phyloP scores from a whole-genome alignment of 2,329 filamentous ascomycete genomes.

The Colletotrichum chlorophyti region DNA sequence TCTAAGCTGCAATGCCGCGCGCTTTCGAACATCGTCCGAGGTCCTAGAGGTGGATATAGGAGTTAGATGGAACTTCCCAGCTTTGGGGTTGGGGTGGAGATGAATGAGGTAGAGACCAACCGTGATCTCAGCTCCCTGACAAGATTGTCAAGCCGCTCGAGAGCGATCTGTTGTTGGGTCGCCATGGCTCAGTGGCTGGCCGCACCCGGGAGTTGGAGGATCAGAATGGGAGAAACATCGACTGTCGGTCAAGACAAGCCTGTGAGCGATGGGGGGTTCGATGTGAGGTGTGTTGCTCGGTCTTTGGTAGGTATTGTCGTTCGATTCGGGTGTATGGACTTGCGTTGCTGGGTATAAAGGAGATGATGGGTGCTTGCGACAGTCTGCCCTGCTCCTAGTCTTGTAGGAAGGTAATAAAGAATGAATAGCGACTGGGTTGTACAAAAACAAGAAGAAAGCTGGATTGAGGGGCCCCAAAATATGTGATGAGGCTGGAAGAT shows the following conservation, averaged over 20 bases:
- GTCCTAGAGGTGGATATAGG: conserved; percentile 7
- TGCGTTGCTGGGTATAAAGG: background rate
- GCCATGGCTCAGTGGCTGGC: conserved; percentile 40
- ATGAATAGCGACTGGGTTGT: background rate
- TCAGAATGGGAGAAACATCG: conserved; percentile 18
- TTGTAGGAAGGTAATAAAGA: background rate
- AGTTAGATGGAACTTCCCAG: background rate
- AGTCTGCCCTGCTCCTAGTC: background rate
- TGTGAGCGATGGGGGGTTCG: background rate
- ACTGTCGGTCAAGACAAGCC: background rate
- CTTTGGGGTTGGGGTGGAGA: background rate
- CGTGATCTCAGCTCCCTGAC: conserved; percentile 63
- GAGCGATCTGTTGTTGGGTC: conserved; percentile 57
- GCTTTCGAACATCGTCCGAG: conserved; percentile 57
- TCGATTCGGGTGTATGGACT: background rate
- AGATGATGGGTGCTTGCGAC: background rate
- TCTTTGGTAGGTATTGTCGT: background rate
- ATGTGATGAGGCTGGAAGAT: conserved; percentile 18
- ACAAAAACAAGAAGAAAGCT: background rate
- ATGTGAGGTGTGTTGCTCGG: background rate
- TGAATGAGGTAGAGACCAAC: conserved; percentile 44
- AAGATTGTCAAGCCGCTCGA: conserved; percentile 62
- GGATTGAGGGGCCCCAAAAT: too few relatives aligned
- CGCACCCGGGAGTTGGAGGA: conserved; percentile 24
- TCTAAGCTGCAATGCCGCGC: conserved; percentile 59